These are phyloP conservation scores for Nakazawaea wickerhamii DNA, from an alignment of 805 yeast genomes.

Conservation along the genomic window DNA sequence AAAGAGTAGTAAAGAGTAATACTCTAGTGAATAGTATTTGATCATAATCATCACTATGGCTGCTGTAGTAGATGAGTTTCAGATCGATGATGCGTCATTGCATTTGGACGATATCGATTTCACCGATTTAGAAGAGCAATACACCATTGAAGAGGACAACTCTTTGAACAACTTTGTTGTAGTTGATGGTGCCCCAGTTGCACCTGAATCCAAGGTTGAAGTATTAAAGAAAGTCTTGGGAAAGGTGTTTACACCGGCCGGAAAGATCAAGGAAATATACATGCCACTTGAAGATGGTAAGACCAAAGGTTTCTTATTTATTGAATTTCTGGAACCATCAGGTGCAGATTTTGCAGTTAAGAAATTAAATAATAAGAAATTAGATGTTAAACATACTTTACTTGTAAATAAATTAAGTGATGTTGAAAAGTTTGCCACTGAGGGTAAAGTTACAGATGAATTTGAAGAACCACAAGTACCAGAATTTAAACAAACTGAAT, in stretches of 20 bases:
- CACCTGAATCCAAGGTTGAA: slow-evolving; percentile 84
- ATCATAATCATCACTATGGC: slow-evolving; percentile 5
- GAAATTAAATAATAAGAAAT: slow-evolving; percentile 78
- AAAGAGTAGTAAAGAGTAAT: neutral
- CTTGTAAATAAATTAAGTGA: slow-evolving; percentile 78
- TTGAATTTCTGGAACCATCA: slow-evolving; percentile 65
- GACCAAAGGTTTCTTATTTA: slow-evolving; percentile 82
- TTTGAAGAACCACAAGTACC: slow-evolving; percentile 71
- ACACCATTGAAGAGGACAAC: slow-evolving; percentile 48
- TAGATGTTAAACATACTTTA: slow-evolving; percentile 90
- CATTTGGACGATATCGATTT: slow-evolving; percentile 65
- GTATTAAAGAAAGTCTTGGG: slow-evolving; percentile 78
- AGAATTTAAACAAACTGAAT: slow-evolving; percentile 70
- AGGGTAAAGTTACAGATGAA: slow-evolving; percentile 53
- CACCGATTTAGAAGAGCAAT: slow-evolving; percentile 79
- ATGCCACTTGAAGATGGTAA: slow-evolving; percentile 79
- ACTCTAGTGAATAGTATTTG: no score
- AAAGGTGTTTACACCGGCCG: slow-evolving; percentile 74
- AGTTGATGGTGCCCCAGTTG: slow-evolving; percentile 93
- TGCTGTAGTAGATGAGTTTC: slow-evolving; percentile 26
- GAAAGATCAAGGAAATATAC: slow-evolving; percentile 71
- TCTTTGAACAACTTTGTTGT: slow-evolving; percentile 75
- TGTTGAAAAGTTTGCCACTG: slow-evolving; percentile 70
- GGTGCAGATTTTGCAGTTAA: slow-evolving; percentile 76
- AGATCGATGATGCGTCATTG: slow-evolving; percentile 42